Conservation (phyloP, 2,329 filamentous ascomycete species). For the Pezizomycotina sp. region DNA sequence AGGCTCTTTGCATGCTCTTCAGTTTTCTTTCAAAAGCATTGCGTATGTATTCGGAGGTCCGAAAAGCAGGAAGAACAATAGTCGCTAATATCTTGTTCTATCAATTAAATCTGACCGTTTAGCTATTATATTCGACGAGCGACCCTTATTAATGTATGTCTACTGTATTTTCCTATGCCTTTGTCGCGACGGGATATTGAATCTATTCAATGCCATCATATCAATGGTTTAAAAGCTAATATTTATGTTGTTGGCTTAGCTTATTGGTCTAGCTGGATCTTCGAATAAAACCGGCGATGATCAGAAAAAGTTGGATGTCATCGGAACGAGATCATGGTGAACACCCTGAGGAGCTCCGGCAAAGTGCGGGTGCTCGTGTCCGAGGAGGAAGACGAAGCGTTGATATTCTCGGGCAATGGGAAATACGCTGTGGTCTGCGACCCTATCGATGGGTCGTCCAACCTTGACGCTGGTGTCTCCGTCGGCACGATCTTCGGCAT, state of each 20-base stretch:
- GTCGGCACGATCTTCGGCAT: constrained; percentile 95
- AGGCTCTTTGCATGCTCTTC: constrained; percentile 92
- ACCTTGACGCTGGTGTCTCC: constrained; percentile 91
- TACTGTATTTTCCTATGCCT: background rate
- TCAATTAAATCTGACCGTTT: no score
- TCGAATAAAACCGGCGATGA: constrained; percentile 93
- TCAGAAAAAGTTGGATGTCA: constrained; percentile 98
- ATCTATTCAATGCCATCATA: background rate
- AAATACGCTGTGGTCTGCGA: constrained; percentile 94
- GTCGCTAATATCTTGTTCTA: constrained; percentile 1
- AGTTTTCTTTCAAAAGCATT: constrained; percentile 99
- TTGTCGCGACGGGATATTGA: background rate
- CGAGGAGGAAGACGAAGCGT: constrained; percentile 87
- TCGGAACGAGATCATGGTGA: constrained; percentile 93
- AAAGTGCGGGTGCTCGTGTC: constrained; percentile 89
- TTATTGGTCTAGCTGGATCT: constrained; percentile 84
- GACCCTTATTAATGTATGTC: constrained; percentile 59
- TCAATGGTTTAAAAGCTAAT: constrained; percentile 12
- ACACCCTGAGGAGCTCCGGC: constrained; percentile 81
- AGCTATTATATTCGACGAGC: constrained; percentile 90
- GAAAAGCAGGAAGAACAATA: background rate
- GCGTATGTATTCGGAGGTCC: constrained; percentile 32
- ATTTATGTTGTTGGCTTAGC: constrained; percentile 30
- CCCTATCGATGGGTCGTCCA: constrained; percentile 93
- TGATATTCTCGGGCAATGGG: constrained; percentile 62